Evolutionary conservation across 306 rosid species (phyloP).

Genomic region (Lotus japonicus): DNA sequence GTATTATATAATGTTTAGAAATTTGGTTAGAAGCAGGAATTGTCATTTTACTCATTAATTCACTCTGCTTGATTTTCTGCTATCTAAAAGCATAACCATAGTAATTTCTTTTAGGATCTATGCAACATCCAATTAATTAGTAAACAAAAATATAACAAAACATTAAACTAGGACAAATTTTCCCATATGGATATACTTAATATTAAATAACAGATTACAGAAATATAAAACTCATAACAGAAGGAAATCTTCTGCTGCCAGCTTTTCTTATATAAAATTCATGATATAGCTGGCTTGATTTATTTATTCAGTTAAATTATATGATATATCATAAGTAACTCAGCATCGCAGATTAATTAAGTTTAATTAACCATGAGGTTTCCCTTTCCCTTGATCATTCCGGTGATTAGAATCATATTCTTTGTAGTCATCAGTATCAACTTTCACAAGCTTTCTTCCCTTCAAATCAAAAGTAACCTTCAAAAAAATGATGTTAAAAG

Average conservation of each 20-base stretch:
- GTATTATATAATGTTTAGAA: neutral
- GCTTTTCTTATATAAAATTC: conserved; percentile 3
- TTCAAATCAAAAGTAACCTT: conserved; percentile 19
- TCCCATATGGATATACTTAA: too few species aligned
- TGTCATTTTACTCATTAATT: neutral
- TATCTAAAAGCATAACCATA: neutral
- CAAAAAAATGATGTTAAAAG: neutral
- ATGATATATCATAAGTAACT: neutral
- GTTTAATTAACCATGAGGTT: conserved; percentile 16
- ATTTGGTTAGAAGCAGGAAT: neutral
- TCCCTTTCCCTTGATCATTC: conserved; percentile 38
- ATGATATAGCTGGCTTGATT: conserved; percentile 15
- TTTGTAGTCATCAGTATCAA: conserved; percentile 35
- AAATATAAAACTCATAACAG: neutral
- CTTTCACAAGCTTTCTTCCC: conserved; percentile 28
- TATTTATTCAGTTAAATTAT: conserved; percentile 1
- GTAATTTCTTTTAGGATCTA: too few species aligned
- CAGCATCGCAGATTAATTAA: neutral
- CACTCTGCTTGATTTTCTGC: neutral
- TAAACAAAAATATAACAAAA: too few species aligned
- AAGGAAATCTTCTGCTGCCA: neutral
- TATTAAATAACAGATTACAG: neutral
- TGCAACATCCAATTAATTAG: too few species aligned
- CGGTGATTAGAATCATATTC: conserved; percentile 40
- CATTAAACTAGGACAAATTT: too few species aligned